Evolutionary conservation across 345 rosid species (phyloP).

Genomic region (Citrus inodora): DNA sequence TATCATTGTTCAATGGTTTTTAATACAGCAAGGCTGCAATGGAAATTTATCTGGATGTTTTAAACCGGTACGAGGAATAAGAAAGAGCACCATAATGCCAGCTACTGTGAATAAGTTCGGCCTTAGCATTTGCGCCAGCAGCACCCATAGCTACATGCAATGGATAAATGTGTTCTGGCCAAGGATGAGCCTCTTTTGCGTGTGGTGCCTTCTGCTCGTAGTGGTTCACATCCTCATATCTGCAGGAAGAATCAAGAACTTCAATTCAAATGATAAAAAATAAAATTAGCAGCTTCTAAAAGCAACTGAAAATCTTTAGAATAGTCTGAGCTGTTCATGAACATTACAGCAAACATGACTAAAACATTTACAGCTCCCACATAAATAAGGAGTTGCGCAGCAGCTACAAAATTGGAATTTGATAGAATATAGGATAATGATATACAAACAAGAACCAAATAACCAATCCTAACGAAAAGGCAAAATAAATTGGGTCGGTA

Average conservation of each 20-base stretch:
- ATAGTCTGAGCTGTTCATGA: too few species aligned
- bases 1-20: too few species aligned
- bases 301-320: too few species aligned
- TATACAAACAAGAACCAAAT: too few species aligned
- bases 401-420: too few species aligned
- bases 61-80: constrained; percentile 74
- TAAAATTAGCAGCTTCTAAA: neutral
- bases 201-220: constrained; percentile 63
- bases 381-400: too few species aligned
- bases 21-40: neutral
- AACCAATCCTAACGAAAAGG: too few species aligned
- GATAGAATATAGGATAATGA: too few species aligned
- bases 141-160: constrained; percentile 93
- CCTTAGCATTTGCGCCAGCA: constrained; percentile 61
- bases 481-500: too few species aligned
- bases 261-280: neutral
- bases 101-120: constrained; percentile 73
- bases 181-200: constrained; percentile 76
- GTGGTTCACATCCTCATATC: constrained; percentile 77
- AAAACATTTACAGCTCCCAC: too few species aligned
- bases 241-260: constrained; percentile 10
- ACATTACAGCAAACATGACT: too few species aligned
- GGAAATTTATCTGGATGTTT: constrained; percentile 27
- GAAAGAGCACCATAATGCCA: constrained; percentile 72
- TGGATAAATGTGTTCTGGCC: constrained; percentile 89